Evolutionary conservation across 2,329 filamentous ascomycete species (phyloP).

Genomic region (Stenocarpella maydis): DNA sequence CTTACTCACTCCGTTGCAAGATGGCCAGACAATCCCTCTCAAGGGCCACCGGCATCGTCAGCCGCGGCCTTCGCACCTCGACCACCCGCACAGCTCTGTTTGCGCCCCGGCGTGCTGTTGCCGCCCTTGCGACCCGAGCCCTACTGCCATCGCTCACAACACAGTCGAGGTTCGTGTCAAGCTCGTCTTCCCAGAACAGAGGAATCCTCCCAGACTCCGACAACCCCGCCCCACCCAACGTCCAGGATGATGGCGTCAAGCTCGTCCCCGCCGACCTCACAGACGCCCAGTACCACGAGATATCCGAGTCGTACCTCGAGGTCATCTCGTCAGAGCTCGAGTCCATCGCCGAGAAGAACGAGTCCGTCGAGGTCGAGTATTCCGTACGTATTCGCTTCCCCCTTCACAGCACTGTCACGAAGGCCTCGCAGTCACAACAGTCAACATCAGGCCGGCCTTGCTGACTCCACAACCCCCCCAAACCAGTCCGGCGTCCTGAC

Average conservation of each 20-base stretch:
- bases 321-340: constrained; percentile 69
- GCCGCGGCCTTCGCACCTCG: constrained; percentile 29
- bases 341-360: constrained; percentile 73
- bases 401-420: neutral
- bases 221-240: constrained; percentile 58
- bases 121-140: neutral
- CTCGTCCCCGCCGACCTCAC: constrained; percentile 68
- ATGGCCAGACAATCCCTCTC: constrained; percentile 34
- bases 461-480: too few relatives aligned
- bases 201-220: constrained; percentile 68
- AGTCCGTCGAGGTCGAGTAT: constrained; percentile 88
- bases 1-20: neutral
- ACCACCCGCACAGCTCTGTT: constrained; percentile 19
- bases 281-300: constrained; percentile 76
- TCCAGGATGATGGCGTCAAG: constrained; percentile 42
- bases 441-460: constrained; percentile 6
- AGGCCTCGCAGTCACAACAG: neutral
- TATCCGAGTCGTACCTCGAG: constrained; percentile 79
- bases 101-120: constrained; percentile 19
- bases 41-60: constrained; percentile 25
- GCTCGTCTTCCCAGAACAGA: constrained; percentile 47
- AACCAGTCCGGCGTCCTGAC: constrained; percentile 84
- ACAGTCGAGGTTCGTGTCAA: constrained; percentile 42
- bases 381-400: constrained; percentile 66
- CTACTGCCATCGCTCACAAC: neutral